Conservation (phyloP, 1,284 basidiomycete species). For the Baeospora myosura region DNA sequence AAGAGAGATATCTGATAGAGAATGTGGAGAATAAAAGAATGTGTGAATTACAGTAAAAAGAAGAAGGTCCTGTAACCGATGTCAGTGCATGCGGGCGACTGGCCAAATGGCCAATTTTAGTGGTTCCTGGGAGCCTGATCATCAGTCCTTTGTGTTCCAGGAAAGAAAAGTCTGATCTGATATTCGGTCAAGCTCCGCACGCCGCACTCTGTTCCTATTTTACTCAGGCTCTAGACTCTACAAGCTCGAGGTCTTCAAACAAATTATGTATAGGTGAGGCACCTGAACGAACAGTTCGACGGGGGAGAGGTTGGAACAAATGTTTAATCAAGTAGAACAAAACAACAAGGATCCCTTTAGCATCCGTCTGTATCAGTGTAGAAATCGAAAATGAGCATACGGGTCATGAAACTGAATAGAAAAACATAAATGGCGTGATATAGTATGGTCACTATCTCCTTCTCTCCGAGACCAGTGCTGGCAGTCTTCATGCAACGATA, state of each 20-base stretch:
- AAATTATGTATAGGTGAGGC: too few relatives aligned
- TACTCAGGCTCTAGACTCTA: too few relatives aligned
- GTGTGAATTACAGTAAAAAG: not conserved
- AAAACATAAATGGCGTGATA: slow-evolving; percentile 57
- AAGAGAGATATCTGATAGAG: not conserved
- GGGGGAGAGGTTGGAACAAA: too few relatives aligned
- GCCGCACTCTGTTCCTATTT: too few relatives aligned
- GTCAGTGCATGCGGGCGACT: too few relatives aligned
- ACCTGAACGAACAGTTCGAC: too few relatives aligned
- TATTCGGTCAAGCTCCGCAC: too few relatives aligned
- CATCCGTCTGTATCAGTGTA: slow-evolving; percentile 15
- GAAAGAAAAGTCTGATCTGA: too few relatives aligned
- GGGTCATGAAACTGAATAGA: slow-evolving; percentile 39
- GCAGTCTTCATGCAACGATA: slow-evolving; percentile 58
- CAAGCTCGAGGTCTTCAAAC: too few relatives aligned
- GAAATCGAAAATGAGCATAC: slow-evolving; percentile 21
- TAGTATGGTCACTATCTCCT: slow-evolving; percentile 21
- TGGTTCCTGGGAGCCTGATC: too few relatives aligned
- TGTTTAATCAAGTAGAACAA: slow-evolving; percentile 22
- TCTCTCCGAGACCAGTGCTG: not conserved
- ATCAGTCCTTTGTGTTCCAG: too few relatives aligned
- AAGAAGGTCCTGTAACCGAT: not conserved
- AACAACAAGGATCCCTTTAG: slow-evolving; percentile 9
- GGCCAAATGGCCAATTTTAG: too few relatives aligned
- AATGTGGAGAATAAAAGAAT: not conserved